These are phyloP conservation scores for Botrytis elliptica DNA, from an alignment of 2,329 filamentous ascomycete genomes.

Conservation along the genomic window DNA sequence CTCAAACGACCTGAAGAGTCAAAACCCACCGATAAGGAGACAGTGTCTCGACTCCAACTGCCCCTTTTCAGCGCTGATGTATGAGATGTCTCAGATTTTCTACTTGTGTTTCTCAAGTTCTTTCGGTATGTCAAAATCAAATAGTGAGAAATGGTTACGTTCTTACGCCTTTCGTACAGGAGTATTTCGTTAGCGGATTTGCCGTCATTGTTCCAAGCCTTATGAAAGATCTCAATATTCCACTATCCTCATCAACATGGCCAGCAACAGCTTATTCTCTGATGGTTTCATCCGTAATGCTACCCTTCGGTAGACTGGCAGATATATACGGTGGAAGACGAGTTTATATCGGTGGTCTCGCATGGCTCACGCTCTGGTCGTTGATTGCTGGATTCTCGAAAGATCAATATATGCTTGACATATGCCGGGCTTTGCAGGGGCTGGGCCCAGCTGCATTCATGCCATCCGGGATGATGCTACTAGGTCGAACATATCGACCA, in stretches of 20 bases:
- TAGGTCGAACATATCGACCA: conserved; percentile 61
- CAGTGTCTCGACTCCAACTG: neutral
- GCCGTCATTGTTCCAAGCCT: conserved; percentile 66
- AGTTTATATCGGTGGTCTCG: conserved; percentile 56
- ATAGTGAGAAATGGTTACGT: neutral
- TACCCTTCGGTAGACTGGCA: conserved; percentile 57
- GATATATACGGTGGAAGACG: conserved; percentile 60
- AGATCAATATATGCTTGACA: conserved; percentile 65
- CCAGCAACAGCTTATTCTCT: conserved; percentile 58
- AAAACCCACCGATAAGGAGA: neutral
- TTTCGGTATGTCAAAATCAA: conserved; percentile 12
- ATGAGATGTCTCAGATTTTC: conserved; percentile 8
- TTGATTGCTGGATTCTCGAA: conserved; percentile 66
- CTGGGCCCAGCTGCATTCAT: conserved; percentile 68
- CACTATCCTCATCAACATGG: conserved; percentile 58
- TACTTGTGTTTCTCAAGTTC: conserved; percentile 17
- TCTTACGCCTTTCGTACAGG: conserved; percentile 38
- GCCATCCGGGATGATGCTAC: conserved; percentile 62
- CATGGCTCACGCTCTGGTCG: conserved; percentile 65
- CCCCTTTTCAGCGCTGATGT: neutral
- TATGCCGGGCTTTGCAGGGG: conserved; percentile 69
- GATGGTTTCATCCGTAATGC: conserved; percentile 52
- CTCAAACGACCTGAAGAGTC: neutral
- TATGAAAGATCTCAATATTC: conserved; percentile 59
- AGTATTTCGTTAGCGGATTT: conserved; percentile 70